Evolutionary conservation across 2,329 filamentous ascomycete genomes (phyloP).

Genomic region (Massarina eburnea): DNA sequence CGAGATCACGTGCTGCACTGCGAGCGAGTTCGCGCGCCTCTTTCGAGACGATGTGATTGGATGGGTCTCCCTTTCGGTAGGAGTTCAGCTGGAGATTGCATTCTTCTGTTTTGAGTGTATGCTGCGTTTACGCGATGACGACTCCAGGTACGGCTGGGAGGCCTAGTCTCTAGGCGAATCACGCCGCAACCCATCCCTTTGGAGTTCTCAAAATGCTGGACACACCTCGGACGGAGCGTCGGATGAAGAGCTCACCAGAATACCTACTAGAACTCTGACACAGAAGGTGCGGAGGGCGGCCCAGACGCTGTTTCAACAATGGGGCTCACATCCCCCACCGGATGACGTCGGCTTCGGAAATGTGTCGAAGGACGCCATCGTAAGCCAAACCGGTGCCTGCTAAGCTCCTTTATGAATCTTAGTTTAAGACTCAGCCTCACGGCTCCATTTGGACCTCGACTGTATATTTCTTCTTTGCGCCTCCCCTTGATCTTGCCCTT

Average conservation of each 20-base stretch:
- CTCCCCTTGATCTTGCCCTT: conserved; percentile 4
- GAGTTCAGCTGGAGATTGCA: not conserved
- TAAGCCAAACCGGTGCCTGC: not conserved
- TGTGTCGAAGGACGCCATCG: not conserved
- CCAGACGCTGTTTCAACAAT: too few species aligned
- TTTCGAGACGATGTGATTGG: too few species aligned
- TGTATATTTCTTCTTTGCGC: conserved; percentile 5
- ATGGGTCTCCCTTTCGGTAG: too few species aligned
- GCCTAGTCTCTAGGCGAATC: too few species aligned
- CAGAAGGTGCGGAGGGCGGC: not conserved
- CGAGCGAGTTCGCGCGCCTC: too few species aligned
- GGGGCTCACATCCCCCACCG: not conserved
- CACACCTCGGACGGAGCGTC: too few species aligned
- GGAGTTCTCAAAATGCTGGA: too few species aligned
- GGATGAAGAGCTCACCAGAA: too few species aligned
- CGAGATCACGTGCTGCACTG: not conserved
- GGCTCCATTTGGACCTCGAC: not conserved
- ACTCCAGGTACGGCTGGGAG: not conserved
- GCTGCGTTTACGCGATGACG: not conserved
- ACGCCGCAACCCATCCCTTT: too few species aligned
- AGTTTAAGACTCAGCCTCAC: conserved; percentile 5
- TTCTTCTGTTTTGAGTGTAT: not conserved
- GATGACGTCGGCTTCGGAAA: not conserved
- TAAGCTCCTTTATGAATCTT: conserved; percentile 17
- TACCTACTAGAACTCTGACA: not conserved